Percentiles rank a stretch among this genome's conserved stretches.
Evolutionary conservation across 1,284 basidiomycete species (phyloP).

Genomic region (Thelephora terrestris): DNA sequence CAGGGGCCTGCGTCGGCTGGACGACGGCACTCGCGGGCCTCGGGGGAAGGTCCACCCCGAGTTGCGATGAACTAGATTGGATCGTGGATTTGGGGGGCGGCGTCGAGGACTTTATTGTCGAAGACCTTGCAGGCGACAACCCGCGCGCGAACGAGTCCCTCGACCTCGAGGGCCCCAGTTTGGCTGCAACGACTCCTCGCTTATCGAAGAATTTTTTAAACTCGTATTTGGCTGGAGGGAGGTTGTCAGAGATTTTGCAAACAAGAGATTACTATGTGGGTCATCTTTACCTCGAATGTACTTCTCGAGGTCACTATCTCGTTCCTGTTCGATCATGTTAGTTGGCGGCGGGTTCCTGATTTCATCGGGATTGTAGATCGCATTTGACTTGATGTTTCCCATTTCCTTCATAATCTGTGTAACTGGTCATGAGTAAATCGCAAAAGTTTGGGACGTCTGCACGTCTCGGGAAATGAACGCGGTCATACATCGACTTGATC

Average conservation of each 20-base stretch:
- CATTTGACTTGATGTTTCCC: constrained; percentile 72
- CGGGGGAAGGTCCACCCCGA: constrained; percentile 19
- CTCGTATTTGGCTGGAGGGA: constrained; percentile 57
- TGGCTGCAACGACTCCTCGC: constrained; percentile 32
- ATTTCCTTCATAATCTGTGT: constrained; percentile 60
- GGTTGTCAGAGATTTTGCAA: neutral
- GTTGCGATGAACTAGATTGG: constrained; percentile 15
- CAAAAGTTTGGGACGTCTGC: constrained; percentile 9
- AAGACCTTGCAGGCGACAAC: constrained; percentile 6
- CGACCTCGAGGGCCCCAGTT: constrained; percentile 39
- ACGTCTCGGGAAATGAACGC: constrained; percentile 8
- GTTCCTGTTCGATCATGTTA: constrained; percentile 66
- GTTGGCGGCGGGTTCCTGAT: constrained; percentile 67
- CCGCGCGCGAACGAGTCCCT: constrained; percentile 13
- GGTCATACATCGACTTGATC: constrained; percentile 71
- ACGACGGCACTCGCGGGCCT: constrained; percentile 5
- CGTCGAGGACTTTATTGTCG: constrained; percentile 4
- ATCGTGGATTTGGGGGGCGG: constrained; percentile 16
- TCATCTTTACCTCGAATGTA: constrained; percentile 61
- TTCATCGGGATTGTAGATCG: constrained; percentile 69
- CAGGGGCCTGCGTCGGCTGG: neutral
- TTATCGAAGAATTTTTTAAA: constrained; percentile 53
- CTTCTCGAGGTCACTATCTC: constrained; percentile 77
- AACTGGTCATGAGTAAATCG: neutral
- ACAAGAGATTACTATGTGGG: neutral